A percentile compares a stretch with the other conserved stretches of the same genome.
These are phyloP conservation scores for Thermothielavioides terrestris DNA, from an alignment of 495 filamentous ascomycete species.

Conservation along the genomic window DNA sequence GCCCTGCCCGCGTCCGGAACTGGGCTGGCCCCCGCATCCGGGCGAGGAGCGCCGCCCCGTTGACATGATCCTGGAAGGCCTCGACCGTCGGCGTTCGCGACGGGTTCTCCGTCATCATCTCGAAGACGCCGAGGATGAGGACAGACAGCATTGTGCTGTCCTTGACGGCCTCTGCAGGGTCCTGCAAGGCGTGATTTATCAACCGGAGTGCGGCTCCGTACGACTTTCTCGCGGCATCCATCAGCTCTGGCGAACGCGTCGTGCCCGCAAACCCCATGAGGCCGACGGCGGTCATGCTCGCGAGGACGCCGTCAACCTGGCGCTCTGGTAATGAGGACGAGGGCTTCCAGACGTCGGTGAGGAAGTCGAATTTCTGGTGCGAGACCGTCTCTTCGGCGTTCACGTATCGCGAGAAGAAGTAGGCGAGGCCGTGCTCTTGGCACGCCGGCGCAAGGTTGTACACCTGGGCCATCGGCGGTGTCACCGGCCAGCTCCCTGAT, in stretches of 20 bases:
- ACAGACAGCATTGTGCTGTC: conserved; percentile 56
- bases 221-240: conserved; percentile 37
- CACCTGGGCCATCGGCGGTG: conserved; percentile 22
- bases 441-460: conserved; percentile 26
- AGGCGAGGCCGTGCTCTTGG: conserved; percentile 31
- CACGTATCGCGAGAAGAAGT: conserved; percentile 35
- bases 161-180: conserved; percentile 46
- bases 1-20: conserved; percentile 46
- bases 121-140: conserved; percentile 52
- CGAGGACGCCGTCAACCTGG: conserved; percentile 29
- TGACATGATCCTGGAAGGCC: conserved; percentile 53
- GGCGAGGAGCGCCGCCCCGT: conserved; percentile 49
- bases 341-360: conserved; percentile 33
- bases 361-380: conserved; percentile 36
- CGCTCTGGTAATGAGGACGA: conserved; percentile 13
- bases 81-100: conserved; percentile 35
- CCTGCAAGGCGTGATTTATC: conserved; percentile 45
- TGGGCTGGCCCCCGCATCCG: conserved; percentile 49
- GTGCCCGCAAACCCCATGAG: conserved; percentile 40
- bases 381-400: conserved; percentile 26
- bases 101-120: conserved; percentile 42
- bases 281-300: conserved; percentile 43
- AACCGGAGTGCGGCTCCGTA: conserved; percentile 40
- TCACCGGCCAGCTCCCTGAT: conserved; percentile 28
- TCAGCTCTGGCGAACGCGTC: conserved; percentile 30